Evolutionary conservation across 1,284 basidiomycete species (phyloP), one percentile per base, ranked within the genome.

Genomic region (Sanghuangporus baumii): DNA sequence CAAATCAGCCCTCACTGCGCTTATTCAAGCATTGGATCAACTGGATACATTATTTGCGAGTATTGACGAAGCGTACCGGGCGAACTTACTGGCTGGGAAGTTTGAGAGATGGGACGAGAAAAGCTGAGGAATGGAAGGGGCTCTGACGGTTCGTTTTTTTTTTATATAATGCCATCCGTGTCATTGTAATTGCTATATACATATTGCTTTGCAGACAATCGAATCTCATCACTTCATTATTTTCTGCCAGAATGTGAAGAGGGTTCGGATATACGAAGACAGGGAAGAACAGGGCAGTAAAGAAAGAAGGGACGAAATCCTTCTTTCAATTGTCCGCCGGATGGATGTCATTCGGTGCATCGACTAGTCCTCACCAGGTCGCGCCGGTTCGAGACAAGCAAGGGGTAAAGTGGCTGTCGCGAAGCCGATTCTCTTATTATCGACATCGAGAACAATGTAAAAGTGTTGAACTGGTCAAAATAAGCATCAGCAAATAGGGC

Each of bases 1-100:
- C 38, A 77, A 88, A 11, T 94, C 92, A 8, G 91, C 94, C 0
- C 76, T 96, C 34, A 82, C 86, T 37, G 90, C 92, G 3, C 81
- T 96, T 46, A 78, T 91, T 55, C 79, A 80, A 55, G 93, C 92
- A 0, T 81, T 96, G 41, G 76, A 79, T 14, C 84, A 92, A 71
- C 82, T 96, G 37, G 90, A 94, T 66, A 79, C 84, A 52, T 78
- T 94, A 1, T 91, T 88, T 69, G 80, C 79, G 41, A 81, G 85
- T 3, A 79, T 94, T 37, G 85, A 89, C 65, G 82, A 83, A 8
- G 78, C 78, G 23, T 95, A 94, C 69, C 74, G 77, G 14, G 72
- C 73, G 0, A 89, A 86, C 67, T 74, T 94, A 26, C 72, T 75
- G 66, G 69, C 72, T 31, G 83, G 78, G 55, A 70, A 76, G 26